phyloP scores from a whole-genome alignment of 1,284 basidiomycete genomes.

The Fomitopsis schrenkii region DNA sequence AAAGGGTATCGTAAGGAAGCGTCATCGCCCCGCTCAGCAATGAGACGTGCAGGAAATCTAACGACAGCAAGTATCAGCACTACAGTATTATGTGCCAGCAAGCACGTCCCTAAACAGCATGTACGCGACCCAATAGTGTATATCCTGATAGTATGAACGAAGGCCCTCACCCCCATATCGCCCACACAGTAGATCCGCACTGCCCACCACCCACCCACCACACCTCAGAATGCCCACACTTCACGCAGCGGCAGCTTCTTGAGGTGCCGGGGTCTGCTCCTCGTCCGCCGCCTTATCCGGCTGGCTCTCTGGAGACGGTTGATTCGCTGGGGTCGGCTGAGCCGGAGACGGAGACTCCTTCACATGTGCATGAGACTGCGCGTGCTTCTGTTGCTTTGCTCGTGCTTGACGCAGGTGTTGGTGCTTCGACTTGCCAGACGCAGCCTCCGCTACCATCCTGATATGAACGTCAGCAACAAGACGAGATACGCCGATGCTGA shows the following conservation, averaged over 20 bases:
- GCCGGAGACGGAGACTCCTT: not conserved
- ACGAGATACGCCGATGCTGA: not conserved
- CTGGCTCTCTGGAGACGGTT: not conserved
- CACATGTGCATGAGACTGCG: not conserved
- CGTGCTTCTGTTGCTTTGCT: conserved; percentile 13
- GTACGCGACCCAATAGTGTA: not conserved
- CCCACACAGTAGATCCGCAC: not conserved
- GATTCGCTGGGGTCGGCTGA: no score
- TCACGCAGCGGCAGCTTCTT: not conserved
- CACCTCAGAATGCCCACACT: not conserved
- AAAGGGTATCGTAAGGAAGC: not conserved
- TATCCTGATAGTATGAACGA: not conserved
- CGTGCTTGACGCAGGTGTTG: conserved; percentile 31
- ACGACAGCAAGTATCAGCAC: not conserved
- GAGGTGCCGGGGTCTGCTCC: not conserved
- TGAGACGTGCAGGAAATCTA: not conserved
- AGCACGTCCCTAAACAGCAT: not conserved
- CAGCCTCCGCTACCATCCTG: conserved; percentile 33
- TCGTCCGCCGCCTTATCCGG: not conserved
- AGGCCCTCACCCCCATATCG: not conserved
- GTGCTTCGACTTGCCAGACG: conserved; percentile 58
- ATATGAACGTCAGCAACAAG: not conserved
- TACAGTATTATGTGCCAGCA: not conserved
- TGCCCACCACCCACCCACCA: not conserved
- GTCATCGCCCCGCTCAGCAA: not conserved